A percentile compares a stretch with the other conserved stretches of the same genome.
These are phyloP conservation scores for Alternaria atra DNA, from an alignment of 2,329 filamentous ascomycete genomes.

Conservation along the genomic window DNA sequence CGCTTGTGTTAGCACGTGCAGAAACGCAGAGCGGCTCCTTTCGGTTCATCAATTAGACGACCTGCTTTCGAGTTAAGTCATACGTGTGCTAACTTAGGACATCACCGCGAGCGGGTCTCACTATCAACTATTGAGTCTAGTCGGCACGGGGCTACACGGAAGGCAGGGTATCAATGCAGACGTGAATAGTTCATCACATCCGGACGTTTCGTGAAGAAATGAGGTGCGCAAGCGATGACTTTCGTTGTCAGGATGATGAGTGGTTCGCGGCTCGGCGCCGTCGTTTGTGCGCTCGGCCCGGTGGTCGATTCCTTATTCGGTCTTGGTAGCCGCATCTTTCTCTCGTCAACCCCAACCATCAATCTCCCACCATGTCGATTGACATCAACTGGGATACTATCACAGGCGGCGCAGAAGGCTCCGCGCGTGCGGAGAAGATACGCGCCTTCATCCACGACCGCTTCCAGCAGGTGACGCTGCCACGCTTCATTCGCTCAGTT, in stretches of 20 bases:
- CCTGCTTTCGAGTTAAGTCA: background rate
- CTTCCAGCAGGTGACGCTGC: conserved; percentile 90
- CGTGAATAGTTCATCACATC: conserved; percentile 28
- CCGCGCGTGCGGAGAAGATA: conserved; percentile 83
- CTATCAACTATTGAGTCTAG: conserved; percentile 15
- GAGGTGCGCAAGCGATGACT: conserved; percentile 23
- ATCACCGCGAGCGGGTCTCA: conserved; percentile 4
- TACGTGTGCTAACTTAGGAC: background rate
- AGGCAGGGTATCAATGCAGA: conserved; percentile 29
- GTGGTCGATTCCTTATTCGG: conserved; percentile 32
- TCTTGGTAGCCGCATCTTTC: conserved; percentile 22
- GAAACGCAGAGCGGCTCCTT: conserved; percentile 43
- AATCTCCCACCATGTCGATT: conserved; percentile 78
- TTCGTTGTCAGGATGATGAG: conserved; percentile 18
- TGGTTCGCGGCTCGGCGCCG: conserved; percentile 28
- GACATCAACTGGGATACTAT: conserved; percentile 96
- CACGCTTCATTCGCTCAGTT: conserved; percentile 96
- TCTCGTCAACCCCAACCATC: conserved; percentile 37
- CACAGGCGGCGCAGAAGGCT: conserved; percentile 87
- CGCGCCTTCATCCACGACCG: conserved; percentile 94
- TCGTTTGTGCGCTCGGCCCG: conserved; percentile 29
- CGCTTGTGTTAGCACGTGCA: conserved; percentile 40
- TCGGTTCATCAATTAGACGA: conserved; percentile 12
- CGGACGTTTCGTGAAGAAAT: conserved; percentile 23
- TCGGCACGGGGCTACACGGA: conserved; percentile 17